Evolutionary conservation across 805 yeast species (phyloP).

Genomic region (Schwanniomyces vanrijiae): DNA sequence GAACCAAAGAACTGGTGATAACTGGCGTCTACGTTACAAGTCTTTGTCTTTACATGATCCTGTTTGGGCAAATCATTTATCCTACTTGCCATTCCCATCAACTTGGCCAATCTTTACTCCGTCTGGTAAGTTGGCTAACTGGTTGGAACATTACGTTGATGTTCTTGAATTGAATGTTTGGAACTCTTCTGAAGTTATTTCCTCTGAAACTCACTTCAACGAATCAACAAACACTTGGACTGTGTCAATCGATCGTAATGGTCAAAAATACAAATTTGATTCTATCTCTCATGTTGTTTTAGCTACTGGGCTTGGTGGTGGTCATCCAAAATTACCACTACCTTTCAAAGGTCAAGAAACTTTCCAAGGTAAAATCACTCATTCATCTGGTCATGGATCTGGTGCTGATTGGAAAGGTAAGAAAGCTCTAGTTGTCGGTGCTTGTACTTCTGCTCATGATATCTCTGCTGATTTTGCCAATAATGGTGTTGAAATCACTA

Average conservation of each 20-base stretch:
- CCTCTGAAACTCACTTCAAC: constrained; percentile 29
- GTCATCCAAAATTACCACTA: constrained; percentile 36
- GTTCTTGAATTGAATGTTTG: constrained; percentile 37
- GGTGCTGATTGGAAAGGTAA: constrained; percentile 41
- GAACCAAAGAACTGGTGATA: constrained; percentile 39
- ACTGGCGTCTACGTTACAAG: constrained; percentile 46
- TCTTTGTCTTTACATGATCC: constrained; percentile 47
- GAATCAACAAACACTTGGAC: constrained; percentile 26
- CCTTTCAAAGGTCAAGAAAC: constrained; percentile 33
- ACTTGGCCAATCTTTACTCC: constrained; percentile 45
- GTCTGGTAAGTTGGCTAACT: constrained; percentile 45
- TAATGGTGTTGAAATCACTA: constrained; percentile 42
- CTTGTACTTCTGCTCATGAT: constrained; percentile 47
- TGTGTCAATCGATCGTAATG: constrained; percentile 25
- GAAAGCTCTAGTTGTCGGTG: constrained; percentile 44
- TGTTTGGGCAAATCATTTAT: constrained; percentile 40
- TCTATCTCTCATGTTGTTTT: constrained; percentile 38
- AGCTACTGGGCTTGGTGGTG: constrained; percentile 48
- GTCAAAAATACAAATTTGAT: constrained; percentile 17
- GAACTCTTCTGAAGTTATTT: constrained; percentile 17
- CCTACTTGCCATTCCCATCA: constrained; percentile 40
- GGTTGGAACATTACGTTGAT: constrained; percentile 41
- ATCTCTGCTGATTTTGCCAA: constrained; percentile 44
- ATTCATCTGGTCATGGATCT: constrained; percentile 40
- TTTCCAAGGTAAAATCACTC: constrained; percentile 39